These are phyloP conservation scores for Sporothrix euskadiensis DNA, from an alignment of 2,329 filamentous ascomycete genomes.

Conservation along the genomic window DNA sequence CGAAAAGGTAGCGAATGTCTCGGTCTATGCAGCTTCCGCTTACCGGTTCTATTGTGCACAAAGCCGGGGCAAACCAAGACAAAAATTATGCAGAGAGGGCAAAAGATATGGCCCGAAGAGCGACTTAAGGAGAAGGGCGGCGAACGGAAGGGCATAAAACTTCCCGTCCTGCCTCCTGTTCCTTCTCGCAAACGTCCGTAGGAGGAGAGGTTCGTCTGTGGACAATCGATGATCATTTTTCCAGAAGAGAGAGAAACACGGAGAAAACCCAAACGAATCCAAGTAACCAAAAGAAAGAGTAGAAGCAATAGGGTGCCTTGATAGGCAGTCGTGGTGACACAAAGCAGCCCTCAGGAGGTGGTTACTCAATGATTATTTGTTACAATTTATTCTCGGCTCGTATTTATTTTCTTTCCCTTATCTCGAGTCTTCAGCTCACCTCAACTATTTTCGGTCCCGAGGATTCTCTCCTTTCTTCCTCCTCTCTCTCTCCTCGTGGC, in stretches of 20 bases:
- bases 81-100: background rate
- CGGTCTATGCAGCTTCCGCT: background rate
- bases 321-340: background rate
- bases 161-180: background rate
- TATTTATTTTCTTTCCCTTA: background rate
- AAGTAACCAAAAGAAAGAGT: background rate
- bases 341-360: background rate
- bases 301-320: background rate
- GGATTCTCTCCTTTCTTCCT: background rate
- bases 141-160: background rate
- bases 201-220: background rate
- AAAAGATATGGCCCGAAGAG: background rate
- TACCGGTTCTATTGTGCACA: background rate
- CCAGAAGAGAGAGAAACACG: background rate
- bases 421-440: background rate
- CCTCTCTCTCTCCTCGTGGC: background rate
- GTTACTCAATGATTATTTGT: background rate
- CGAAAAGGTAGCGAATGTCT: background rate
- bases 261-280: background rate
- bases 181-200: background rate
- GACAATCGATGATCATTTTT: background rate
- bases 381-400: background rate
- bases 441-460: background rate
- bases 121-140: background rate
- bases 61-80: background rate